Evolutionary conservation across 1,139 yeast genomes (phyloP), one percentile per base, ranked within the genome.

Genomic region (Yamadazyma buinensis): DNA sequence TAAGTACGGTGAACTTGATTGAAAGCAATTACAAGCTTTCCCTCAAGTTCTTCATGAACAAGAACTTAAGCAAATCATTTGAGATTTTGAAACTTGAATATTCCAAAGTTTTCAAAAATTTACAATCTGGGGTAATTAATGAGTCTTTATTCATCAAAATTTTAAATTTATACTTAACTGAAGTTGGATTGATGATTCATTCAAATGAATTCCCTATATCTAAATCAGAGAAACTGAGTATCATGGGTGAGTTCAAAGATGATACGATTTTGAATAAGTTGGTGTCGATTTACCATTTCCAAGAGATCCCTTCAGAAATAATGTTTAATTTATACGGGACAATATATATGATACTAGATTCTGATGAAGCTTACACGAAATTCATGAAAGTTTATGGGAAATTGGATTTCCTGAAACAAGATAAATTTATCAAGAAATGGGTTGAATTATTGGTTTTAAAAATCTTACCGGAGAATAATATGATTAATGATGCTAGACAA

Each of bases 41-140:
- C 0, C 47, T 65, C 35, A 69, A 68, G 48, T 55, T 57, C 36
- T 69, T 69, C 44, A 57, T 63, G 46, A 67, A 64, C 44, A 64
- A 60, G 46, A 58, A 64, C 40, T 61, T 67, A 32, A 51, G 46
- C 5, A 53, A 55, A 33, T 65, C 74, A 6, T 67, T 52, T 41
- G 55, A 44, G 18, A 45, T 66, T 14, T 50, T 57, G 18, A 48
- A 46, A 28, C 46, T 50, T 30, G 47, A 64, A 27, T 61, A 57
- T 39, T 42, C 42, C 13, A 40, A 41, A 10, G 40, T 58, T 12
- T 52, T 57, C 34, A 39, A 43, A 6, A 57, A 57, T 32, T 54
- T 49, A 30, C 39, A 41, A 10, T 49, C 54, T 24, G 64, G 60
- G 12, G 42, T 50, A 23, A 52, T 66, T 13, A 48, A 53, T 4